These are phyloP conservation scores for Candida mesenterica DNA, from an alignment of 1,139 yeast genomes.

Conservation along the genomic window DNA sequence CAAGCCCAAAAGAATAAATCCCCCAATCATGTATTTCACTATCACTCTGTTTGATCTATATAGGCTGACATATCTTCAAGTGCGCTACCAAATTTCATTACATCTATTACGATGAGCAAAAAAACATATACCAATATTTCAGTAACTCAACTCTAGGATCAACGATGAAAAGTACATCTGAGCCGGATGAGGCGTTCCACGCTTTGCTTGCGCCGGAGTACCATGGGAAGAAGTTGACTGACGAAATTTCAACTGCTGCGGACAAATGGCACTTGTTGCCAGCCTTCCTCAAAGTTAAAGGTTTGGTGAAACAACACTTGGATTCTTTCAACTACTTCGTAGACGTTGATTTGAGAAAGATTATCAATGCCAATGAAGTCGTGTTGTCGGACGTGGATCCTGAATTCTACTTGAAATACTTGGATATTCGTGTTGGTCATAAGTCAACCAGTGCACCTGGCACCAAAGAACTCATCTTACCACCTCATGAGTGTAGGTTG, in stretches of 20 bases:
- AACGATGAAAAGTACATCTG: slow-evolving; percentile 3
- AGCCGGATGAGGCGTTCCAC: slow-evolving; percentile 56
- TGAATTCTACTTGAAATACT: slow-evolving; percentile 85
- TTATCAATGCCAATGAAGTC: slow-evolving; percentile 83
- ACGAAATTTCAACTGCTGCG: slow-evolving; percentile 82
- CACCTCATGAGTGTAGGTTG: slow-evolving; percentile 96
- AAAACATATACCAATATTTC: background rate
- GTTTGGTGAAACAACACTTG: slow-evolving; percentile 93
- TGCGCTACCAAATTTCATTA: background rate
- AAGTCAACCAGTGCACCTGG: slow-evolving; percentile 52
- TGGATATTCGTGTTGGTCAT: slow-evolving; percentile 87
- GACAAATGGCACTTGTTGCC: slow-evolving; percentile 97
- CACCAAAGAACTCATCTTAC: slow-evolving; percentile 63
- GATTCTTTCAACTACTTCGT: slow-evolving; percentile 96
- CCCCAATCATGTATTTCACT: no score
- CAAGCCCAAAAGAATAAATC: no score
- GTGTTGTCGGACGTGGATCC: slow-evolving; percentile 96
- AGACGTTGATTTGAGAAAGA: slow-evolving; percentile 88
- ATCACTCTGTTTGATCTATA: no score
- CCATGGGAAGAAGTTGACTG: slow-evolving; percentile 83
- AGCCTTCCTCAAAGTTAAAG: slow-evolving; percentile 92
- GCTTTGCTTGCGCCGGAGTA: slow-evolving; percentile 78
- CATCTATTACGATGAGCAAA: background rate
- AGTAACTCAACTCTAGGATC: background rate
- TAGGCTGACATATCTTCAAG: background rate